These are phyloP conservation scores for Starmerella tilneyi DNA, from an alignment of 805 yeast genomes.

Conservation along the genomic window DNA sequence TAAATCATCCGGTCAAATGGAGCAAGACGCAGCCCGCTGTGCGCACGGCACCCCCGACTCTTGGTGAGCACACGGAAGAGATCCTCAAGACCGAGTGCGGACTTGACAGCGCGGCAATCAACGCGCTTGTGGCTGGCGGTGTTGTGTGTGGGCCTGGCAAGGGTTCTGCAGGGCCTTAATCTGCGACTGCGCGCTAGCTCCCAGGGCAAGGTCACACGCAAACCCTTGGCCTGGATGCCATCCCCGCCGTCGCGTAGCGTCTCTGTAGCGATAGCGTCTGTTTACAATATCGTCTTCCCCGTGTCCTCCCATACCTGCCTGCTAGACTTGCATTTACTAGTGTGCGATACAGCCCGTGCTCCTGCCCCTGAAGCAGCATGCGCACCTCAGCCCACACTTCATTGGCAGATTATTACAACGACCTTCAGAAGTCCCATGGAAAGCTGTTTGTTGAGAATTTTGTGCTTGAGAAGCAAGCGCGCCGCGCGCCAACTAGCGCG, in stretches of 20 bases:
- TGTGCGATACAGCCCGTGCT: no score
- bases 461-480: neutral
- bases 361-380: no score
- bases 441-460: neutral
- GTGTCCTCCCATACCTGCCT: no score
- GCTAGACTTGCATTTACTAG: no score
- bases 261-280: no score
- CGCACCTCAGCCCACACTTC: neutral
- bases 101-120: slow-evolving; percentile 22
- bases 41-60: slow-evolving; percentile 32
- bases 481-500: neutral
- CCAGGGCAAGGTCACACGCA: no score
- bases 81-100: slow-evolving; percentile 27
- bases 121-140: slow-evolving; percentile 25
- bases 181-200: no score
- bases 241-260: no score
- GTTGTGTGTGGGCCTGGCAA: slow-evolving; percentile 19
- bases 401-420: neutral
- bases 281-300: no score
- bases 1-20: slow-evolving; percentile 35
- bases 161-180: neutral
- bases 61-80: slow-evolving; percentile 35
- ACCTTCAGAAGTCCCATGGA: neutral
- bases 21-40: slow-evolving; percentile 31
- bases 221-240: no score